phyloP scores from a whole-genome alignment of 2,329 filamentous ascomycete genomes.

The Penicillium sp. region DNA sequence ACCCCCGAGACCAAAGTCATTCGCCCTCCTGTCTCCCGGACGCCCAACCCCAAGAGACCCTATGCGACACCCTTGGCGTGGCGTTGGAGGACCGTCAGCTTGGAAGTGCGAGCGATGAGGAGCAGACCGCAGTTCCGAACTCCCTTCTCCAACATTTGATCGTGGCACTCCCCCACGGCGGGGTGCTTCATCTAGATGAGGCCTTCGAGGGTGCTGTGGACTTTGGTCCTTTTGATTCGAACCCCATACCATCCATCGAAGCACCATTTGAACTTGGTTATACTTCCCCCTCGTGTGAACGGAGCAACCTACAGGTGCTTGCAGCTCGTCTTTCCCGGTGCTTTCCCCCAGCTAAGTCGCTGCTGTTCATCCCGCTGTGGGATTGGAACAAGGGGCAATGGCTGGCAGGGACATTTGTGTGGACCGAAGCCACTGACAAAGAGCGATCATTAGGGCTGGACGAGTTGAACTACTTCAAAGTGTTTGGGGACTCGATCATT shows the following conservation, averaged over 20 bases:
- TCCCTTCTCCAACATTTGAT: neutral
- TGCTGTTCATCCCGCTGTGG: slow-evolving; percentile 42
- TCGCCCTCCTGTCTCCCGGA: neutral
- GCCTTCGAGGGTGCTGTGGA: neutral
- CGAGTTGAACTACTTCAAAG: slow-evolving; percentile 42
- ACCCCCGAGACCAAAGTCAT: neutral
- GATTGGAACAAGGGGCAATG: slow-evolving; percentile 41
- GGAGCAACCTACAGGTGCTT: slow-evolving; percentile 7
- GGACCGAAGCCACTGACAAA: slow-evolving; percentile 29
- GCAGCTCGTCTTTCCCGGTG: slow-evolving; percentile 21
- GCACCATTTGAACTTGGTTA: neutral
- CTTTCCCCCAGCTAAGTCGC: slow-evolving; percentile 32
- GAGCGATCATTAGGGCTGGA: slow-evolving; percentile 29
- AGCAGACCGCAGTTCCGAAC: neutral
- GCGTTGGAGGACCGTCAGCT: neutral
- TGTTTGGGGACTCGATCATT: slow-evolving; percentile 42
- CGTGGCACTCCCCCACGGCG: neutral
- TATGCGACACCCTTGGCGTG: slow-evolving; percentile 3
- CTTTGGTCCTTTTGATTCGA: neutral
- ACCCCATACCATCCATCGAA: neutral
- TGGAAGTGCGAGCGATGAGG: neutral
- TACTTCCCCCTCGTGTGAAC: neutral
- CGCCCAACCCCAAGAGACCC: neutral
- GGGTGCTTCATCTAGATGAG: slow-evolving; percentile 1
- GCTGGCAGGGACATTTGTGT: slow-evolving; percentile 39